Evolutionary conservation across 371 early-diverging fungal genomes (phyloP).

Genomic region (Gilbertella persicaria): DNA sequence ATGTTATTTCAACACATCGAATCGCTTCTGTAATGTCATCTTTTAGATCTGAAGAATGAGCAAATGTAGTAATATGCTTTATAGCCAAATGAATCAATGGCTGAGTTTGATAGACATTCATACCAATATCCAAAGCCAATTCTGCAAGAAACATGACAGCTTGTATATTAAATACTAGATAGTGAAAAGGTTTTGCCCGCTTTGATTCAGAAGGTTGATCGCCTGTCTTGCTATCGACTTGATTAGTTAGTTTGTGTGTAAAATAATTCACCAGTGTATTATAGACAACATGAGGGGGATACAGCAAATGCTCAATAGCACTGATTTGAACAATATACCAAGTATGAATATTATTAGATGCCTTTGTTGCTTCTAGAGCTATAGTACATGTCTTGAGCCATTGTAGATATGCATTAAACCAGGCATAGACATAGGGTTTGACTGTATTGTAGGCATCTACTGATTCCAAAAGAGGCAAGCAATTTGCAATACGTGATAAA

Average conservation of each 20-base stretch:
- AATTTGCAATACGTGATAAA: conserved; percentile 33
- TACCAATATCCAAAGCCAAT: conserved; percentile 16
- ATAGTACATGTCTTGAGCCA: conserved; percentile 36
- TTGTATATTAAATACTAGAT: conserved; percentile 44
- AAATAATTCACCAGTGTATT: conserved; percentile 12
- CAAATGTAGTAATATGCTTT: conserved; percentile 19
- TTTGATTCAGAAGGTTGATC: conserved; percentile 42
- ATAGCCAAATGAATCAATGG: conserved; percentile 22
- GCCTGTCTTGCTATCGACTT: conserved; percentile 31
- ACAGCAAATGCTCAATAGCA: conserved; percentile 26
- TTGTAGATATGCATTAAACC: conserved; percentile 31
- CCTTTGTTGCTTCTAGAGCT: conserved; percentile 20
- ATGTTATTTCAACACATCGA: conserved; percentile 27
- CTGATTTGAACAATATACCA: conserved; percentile 40
- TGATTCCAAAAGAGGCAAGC: conserved; percentile 28
- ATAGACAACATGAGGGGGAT: conserved; percentile 12
- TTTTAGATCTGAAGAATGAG: conserved; percentile 9
- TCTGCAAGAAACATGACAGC: conserved; percentile 36
- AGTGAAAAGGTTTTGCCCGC: conserved; percentile 41
- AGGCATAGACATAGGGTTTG: conserved; percentile 12
- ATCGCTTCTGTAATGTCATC: conserved; percentile 37
- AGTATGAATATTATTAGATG: conserved; percentile 39
- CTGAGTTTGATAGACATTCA: conserved; percentile 11
- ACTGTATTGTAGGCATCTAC: conserved; percentile 18
- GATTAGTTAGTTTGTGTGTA: conserved; percentile 19